Percentiles rank a stretch among this genome's conserved stretches.
Conservation (phyloP, 495 filamentous ascomycete species). For the Aspergillus ostianus region DNA sequence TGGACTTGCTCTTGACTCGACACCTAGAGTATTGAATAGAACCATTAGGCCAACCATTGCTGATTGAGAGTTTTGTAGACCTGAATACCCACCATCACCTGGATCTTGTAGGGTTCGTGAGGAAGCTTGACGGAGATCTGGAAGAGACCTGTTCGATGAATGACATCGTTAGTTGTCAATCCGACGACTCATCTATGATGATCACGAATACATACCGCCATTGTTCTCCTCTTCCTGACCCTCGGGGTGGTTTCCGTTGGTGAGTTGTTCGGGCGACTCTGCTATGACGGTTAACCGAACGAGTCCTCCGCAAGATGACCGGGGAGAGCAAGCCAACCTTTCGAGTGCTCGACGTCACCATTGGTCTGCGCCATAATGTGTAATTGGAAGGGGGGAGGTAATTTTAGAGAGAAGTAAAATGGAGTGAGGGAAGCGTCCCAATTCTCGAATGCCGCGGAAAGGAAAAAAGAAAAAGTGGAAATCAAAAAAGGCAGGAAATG, state of each 20-base stretch:
- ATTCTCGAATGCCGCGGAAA: slow-evolving; percentile 10
- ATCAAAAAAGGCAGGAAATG: slow-evolving; percentile 20
- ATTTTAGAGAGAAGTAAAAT: slow-evolving; percentile 17
- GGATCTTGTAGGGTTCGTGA: slow-evolving; percentile 71
- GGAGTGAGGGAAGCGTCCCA: slow-evolving; percentile 16
- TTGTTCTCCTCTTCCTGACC: slow-evolving; percentile 40
- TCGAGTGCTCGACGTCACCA: slow-evolving; percentile 44
- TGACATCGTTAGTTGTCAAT: neutral
- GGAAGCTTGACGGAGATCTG: slow-evolving; percentile 82
- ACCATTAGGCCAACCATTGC: slow-evolving; percentile 15
- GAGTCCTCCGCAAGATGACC: slow-evolving; percentile 2
- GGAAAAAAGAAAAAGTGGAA: slow-evolving; percentile 24
- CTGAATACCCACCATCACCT: slow-evolving; percentile 66
- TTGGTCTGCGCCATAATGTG: slow-evolving; percentile 43
- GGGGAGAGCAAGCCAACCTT: slow-evolving; percentile 31
- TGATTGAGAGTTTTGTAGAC: neutral
- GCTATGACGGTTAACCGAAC: slow-evolving; percentile 22
- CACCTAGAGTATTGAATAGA: slow-evolving; percentile 53
- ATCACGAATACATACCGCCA: slow-evolving; percentile 33
- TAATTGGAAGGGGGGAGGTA: slow-evolving; percentile 19
- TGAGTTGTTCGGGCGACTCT: slow-evolving; percentile 40
- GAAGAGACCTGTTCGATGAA: slow-evolving; percentile 56
- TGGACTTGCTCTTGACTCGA: slow-evolving; percentile 94
- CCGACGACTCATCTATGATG: neutral
- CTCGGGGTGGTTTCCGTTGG: slow-evolving; percentile 35